Conservation (phyloP, 495 filamentous ascomycete genomes). For the Xylaria sp. region DNA sequence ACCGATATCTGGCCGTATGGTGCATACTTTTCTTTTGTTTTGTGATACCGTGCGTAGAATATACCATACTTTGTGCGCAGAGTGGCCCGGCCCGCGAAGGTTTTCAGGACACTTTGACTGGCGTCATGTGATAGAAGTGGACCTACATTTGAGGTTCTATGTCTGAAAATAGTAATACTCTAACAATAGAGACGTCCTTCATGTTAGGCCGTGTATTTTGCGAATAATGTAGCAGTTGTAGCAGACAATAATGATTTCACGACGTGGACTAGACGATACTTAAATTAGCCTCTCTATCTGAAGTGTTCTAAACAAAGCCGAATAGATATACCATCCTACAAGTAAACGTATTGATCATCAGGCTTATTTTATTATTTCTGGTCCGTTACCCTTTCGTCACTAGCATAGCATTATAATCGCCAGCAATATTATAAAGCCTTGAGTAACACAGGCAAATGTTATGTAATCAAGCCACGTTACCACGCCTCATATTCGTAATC, state of each 20-base stretch:
- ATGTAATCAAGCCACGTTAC: not conserved
- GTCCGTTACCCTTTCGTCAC: not conserved
- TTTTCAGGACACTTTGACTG: not conserved
- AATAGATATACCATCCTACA: no score
- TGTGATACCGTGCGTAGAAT: no score
- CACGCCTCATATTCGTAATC: not conserved
- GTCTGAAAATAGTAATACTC: not conserved
- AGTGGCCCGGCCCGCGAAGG: not conserved
- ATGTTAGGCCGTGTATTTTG: not conserved
- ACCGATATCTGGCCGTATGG: not conserved
- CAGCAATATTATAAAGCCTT: no score
- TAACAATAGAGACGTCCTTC: not conserved
- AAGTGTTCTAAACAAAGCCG: no score
- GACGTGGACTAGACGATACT: no score
- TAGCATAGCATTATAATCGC: not conserved
- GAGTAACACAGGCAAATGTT: not conserved
- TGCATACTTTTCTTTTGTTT: not conserved
- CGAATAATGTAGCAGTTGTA: no score
- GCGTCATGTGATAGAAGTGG: not conserved
- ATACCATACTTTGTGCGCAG: not conserved
- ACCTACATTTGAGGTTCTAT: not conserved
- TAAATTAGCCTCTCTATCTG: not conserved
- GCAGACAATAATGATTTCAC: no score
- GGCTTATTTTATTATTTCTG: no score
- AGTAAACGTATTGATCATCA: no score